Conservation (phyloP, 768 basidiomycete species). For the Amanita jacksonii region DNA sequence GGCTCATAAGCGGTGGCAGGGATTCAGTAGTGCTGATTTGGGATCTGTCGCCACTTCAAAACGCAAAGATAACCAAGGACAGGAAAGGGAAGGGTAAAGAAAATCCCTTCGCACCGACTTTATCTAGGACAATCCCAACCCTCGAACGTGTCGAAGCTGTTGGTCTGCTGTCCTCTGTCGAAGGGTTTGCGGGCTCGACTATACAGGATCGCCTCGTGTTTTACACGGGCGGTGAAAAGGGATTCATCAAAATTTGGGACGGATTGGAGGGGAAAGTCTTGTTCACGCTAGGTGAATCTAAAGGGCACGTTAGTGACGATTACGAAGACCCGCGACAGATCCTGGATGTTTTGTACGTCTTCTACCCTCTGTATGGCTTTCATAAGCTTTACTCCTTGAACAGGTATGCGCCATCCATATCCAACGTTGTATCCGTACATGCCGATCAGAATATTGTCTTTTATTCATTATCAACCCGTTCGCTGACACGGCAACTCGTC, state of each 20-base stretch:
- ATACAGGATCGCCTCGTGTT: conserved; percentile 42
- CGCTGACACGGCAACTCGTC: conserved; percentile 71
- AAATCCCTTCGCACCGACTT: conserved; percentile 39
- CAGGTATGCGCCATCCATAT: conserved; percentile 61
- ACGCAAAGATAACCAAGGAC: conserved; percentile 17
- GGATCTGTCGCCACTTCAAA: conserved; percentile 51
- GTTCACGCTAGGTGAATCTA: conserved; percentile 45
- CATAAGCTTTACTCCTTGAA: conserved; percentile 10
- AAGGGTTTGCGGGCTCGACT: conserved; percentile 36
- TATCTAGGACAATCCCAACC: conserved; percentile 73
- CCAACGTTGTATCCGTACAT: conserved; percentile 73
- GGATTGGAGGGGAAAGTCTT: conserved; percentile 53
- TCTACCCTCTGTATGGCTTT: conserved; percentile 7
- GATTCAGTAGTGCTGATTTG: conserved; percentile 91
- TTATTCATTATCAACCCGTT: conserved; percentile 63
- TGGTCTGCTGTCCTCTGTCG: conserved; percentile 52
- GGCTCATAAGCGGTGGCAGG: conserved; percentile 85
- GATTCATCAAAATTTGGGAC: conserved; percentile 81
- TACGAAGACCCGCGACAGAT: conserved; percentile 84
- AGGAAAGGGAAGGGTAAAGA: conserved; percentile 43
- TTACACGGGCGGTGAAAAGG: conserved; percentile 90
- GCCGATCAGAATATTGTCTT: conserved; percentile 97
- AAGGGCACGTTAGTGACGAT: conserved; percentile 33
- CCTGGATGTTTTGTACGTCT: conserved; percentile 66
- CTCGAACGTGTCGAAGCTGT: conserved; percentile 85